Percentiles rank a stretch among this genome's conserved stretches.
Conservation (phyloP, 257 asterid genomes). For the Penstemon barbatus region DNA sequence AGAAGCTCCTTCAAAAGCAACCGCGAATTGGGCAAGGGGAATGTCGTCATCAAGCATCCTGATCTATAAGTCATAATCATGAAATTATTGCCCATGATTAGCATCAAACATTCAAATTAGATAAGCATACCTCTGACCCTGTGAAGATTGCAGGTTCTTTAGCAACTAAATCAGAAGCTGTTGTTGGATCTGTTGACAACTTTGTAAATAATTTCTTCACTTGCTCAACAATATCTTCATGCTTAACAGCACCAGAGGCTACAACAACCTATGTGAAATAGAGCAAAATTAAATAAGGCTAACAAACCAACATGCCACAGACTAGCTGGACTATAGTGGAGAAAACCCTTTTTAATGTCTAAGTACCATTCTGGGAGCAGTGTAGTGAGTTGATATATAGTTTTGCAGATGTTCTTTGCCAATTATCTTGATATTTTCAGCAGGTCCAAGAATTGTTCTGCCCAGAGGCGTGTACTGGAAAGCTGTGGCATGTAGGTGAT, state of each 20-base stretch:
- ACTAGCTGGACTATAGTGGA: constrained; percentile 7
- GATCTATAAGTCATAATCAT: constrained; percentile 20
- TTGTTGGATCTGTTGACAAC: constrained; percentile 55
- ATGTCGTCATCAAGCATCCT: constrained; percentile 65
- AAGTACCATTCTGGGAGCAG: constrained; percentile 62
- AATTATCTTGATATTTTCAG: constrained; percentile 48
- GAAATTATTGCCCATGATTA: constrained; percentile 7
- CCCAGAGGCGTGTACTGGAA: constrained; percentile 86
- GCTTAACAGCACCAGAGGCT: constrained; percentile 85
- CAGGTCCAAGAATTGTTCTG: constrained; percentile 88
- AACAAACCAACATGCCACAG: constrained; percentile 19
- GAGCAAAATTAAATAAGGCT: constrained; percentile 12
- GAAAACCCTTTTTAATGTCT: not conserved
- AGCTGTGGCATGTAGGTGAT: constrained; percentile 89
- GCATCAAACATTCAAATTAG: constrained; percentile 25
- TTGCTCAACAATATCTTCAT: constrained; percentile 78
- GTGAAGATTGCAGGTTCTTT: constrained; percentile 77
- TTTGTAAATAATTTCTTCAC: constrained; percentile 51
- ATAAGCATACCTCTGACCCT: constrained; percentile 75
- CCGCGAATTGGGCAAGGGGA: constrained; percentile 76
- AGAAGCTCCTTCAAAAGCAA: constrained; percentile 96
- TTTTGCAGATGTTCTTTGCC: constrained; percentile 46
- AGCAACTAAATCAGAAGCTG: constrained; percentile 64
- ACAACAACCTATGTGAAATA: constrained; percentile 58
- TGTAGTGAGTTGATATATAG: constrained; percentile 72